A percentile compares a stretch with the other conserved stretches of the same genome.
phyloP scores from a whole-genome alignment of 768 basidiomycete species.

The Clavulina sp. region DNA sequence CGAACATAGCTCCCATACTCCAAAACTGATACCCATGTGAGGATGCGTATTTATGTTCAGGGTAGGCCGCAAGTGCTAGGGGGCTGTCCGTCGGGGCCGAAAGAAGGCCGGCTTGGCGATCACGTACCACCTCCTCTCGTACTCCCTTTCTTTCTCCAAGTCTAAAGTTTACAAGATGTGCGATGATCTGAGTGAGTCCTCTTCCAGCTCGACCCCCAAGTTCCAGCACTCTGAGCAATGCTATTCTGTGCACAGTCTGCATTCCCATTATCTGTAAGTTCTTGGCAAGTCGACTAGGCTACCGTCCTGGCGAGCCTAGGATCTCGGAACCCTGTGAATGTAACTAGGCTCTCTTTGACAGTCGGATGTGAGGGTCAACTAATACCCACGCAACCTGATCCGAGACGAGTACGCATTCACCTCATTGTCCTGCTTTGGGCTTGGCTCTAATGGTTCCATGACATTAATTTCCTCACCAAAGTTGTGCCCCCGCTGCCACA shows the following conservation, averaged over 20 bases:
- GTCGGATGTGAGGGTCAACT: not conserved
- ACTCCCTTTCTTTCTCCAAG: not conserved
- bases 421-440: not conserved
- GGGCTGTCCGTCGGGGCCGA: too few relatives aligned
- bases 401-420: not conserved
- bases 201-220: not conserved
- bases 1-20: too few relatives aligned
- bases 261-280: slow-evolving; percentile 22
- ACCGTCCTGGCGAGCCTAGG: slow-evolving; percentile 10
- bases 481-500: slow-evolving; percentile 60
- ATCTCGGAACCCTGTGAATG: too few relatives aligned
- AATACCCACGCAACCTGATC: not conserved
- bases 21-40: too few relatives aligned
- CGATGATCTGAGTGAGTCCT: not conserved
- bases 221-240: not conserved
- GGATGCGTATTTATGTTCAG: too few relatives aligned
- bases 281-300: slow-evolving; percentile 2
- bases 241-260: slow-evolving; percentile 16
- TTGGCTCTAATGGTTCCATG: not conserved
- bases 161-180: not conserved
- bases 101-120: too few relatives aligned
- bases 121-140: too few relatives aligned
- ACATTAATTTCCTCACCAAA: slow-evolving; percentile 15
- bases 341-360: not conserved
- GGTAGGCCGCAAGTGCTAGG: too few relatives aligned